Conservation (phyloP, 2,329 filamentous ascomycete genomes). For the Catunica adiposa region DNA sequence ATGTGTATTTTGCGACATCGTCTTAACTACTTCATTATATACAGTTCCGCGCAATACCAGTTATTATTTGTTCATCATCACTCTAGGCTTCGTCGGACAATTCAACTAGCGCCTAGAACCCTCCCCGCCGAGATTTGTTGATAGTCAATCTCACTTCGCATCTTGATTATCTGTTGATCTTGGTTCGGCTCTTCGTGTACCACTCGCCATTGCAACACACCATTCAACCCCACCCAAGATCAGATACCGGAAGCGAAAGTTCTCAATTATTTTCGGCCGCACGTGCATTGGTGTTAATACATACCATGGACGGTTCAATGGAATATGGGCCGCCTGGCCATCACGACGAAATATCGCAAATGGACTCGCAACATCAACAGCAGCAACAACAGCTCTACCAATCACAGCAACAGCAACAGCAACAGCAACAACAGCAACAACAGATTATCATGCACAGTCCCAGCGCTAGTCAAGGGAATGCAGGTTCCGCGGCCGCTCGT, state of each 20-base stretch:
- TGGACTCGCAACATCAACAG: not conserved
- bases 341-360: not conserved
- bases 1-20: no score
- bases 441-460: not conserved
- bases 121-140: no score
- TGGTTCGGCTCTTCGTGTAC: not conserved
- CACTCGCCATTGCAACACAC: not conserved
- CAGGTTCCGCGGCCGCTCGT: constrained; percentile 1
- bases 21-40: no score
- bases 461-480: not conserved
- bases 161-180: not conserved
- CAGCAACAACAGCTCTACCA: not conserved
- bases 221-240: not conserved
- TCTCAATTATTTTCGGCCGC: not conserved
- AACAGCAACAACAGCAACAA: not conserved
- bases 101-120: no score
- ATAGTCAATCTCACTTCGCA: no score
- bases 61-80: no score
- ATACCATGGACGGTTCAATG: not conserved
- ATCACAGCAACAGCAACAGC: not conserved
- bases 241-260: not conserved
- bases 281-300: not conserved
- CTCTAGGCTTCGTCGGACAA: no score
- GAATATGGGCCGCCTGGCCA: not conserved
- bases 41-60: no score